phyloP scores from a whole-genome alignment of 345 rosid species.

The Populus nigra region DNA sequence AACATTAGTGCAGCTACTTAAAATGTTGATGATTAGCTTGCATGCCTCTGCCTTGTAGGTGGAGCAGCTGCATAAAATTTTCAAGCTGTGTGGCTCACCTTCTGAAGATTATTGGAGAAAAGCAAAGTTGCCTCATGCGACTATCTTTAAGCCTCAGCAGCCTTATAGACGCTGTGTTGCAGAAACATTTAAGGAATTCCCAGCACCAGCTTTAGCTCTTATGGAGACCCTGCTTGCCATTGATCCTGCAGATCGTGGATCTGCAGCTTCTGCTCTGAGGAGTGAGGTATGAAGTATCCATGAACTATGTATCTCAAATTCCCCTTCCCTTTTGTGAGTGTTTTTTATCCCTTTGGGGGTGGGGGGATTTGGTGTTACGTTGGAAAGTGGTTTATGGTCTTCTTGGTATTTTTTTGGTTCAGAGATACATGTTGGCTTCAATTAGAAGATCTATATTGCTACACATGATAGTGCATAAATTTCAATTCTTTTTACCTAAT shows the following conservation, averaged over 20 bases:
- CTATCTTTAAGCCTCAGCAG: conserved; percentile 94
- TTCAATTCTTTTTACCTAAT: background rate
- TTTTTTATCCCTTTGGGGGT: background rate
- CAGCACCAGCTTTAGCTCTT: conserved; percentile 77
- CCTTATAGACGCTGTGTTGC: conserved; percentile 89
- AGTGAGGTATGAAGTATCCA: conserved; percentile 59
- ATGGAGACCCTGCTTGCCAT: conserved; percentile 83
- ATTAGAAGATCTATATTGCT: background rate
- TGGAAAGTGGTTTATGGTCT: background rate
- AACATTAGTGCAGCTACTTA: background rate
- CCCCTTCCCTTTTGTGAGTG: background rate
- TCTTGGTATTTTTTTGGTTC: background rate
- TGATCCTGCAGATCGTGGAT: conserved; percentile 90
- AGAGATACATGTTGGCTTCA: background rate
- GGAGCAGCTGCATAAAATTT: conserved; percentile 97
- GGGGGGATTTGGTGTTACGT: background rate
- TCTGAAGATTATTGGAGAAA: conserved; percentile 92
- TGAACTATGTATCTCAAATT: background rate
- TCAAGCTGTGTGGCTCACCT: conserved; percentile 98
- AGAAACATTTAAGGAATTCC: conserved; percentile 93
- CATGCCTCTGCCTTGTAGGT: conserved; percentile 50
- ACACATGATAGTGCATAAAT: background rate
- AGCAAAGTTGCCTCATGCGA: conserved; percentile 95
- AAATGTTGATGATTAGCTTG: background rate
- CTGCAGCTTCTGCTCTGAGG: conserved; percentile 72